Evolutionary conservation across 2,329 filamentous ascomycete species (phyloP).

Genomic region (Achaetomium macrosporum): DNA sequence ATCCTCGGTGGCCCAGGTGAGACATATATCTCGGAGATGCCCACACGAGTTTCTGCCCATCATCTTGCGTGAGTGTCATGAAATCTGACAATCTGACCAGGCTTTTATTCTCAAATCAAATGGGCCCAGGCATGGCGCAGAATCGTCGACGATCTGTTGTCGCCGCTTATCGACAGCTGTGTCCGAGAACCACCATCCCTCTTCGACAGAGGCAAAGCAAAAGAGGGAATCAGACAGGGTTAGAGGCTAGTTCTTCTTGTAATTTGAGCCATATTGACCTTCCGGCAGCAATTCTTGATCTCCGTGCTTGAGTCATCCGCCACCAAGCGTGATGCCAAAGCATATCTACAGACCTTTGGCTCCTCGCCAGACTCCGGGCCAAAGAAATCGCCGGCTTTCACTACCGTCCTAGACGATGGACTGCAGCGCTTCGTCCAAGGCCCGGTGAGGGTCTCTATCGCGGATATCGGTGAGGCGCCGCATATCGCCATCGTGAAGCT

Average conservation of each 20-base stretch:
- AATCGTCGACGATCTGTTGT: no score
- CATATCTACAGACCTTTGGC: constrained; percentile 83
- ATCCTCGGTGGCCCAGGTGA: constrained; percentile 32
- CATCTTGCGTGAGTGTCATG: not conserved
- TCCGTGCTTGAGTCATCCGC: constrained; percentile 83
- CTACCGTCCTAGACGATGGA: constrained; percentile 23
- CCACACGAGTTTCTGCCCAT: not conserved
- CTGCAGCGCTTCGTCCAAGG: constrained; percentile 36
- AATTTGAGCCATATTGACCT: constrained; percentile 8
- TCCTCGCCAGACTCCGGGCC: constrained; percentile 29
- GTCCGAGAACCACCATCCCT: constrained; percentile 30
- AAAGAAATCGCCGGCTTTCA: constrained; percentile 30
- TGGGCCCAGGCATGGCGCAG: not conserved
- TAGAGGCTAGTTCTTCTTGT: constrained; percentile 11
- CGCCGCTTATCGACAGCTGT: constrained; percentile 13
- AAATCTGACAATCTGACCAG: constrained; percentile 9
- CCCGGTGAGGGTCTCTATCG: constrained; percentile 21
- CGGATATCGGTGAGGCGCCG: constrained; percentile 36
- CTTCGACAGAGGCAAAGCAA: constrained; percentile 40
- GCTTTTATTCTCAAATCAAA: constrained; percentile 14
- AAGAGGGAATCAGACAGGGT: constrained; percentile 45
- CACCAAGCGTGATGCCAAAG: constrained; percentile 86
- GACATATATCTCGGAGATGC: not conserved
- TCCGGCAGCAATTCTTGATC: constrained; percentile 65
- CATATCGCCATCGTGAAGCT: constrained; percentile 87